phyloP scores from a whole-genome alignment of 148 eudicot species.

The Cornus suecica region DNA sequence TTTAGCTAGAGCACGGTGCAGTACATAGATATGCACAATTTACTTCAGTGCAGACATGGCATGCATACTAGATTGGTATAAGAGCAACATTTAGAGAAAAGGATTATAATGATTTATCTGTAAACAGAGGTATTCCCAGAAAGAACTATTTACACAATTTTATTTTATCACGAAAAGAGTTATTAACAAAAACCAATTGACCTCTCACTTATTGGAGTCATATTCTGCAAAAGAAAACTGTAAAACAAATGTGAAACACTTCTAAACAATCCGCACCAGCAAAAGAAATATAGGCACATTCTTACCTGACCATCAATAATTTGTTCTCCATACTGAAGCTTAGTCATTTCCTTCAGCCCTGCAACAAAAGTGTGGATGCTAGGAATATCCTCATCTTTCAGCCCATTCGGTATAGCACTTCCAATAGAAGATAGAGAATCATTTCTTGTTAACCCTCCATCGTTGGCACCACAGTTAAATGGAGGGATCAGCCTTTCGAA shows the following conservation, averaged over 20 bases:
- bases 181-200: background rate
- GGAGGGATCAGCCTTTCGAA: slow-evolving; percentile 44
- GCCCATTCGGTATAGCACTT: slow-evolving; percentile 49
- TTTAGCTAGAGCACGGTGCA: background rate
- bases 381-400: slow-evolving; percentile 71
- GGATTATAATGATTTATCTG: background rate
- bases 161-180: background rate
- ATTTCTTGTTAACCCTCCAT: slow-evolving; percentile 49
- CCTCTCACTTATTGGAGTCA: background rate
- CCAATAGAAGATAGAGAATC: slow-evolving; percentile 70
- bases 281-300: background rate
- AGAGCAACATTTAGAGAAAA: background rate
- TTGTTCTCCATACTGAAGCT: slow-evolving; percentile 66
- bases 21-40: background rate
- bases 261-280: background rate
- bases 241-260: background rate
- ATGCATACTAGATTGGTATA: background rate
- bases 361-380: slow-evolving; percentile 76
- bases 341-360: slow-evolving; percentile 79
- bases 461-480: slow-evolving; percentile 41
- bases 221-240: background rate
- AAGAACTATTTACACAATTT: background rate
- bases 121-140: background rate
- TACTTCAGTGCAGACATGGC: background rate
- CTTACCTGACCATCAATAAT: slow-evolving; percentile 55